phyloP scores from a whole-genome alignment of 2,329 filamentous ascomycete genomes.

The Xylaria sp. region DNA sequence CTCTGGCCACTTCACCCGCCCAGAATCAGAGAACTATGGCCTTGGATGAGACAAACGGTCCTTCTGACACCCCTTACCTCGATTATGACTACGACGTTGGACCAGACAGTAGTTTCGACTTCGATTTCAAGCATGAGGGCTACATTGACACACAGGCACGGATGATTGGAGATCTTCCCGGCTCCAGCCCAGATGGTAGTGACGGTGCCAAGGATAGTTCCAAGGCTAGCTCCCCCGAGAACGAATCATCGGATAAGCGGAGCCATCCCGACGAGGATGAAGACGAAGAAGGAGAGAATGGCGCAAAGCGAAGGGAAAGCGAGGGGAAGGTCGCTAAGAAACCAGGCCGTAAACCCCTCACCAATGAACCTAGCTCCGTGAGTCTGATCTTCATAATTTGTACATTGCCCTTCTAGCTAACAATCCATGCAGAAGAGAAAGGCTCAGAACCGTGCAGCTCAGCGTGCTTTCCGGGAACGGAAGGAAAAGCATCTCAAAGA shows the following conservation, averaged over 20 bases:
- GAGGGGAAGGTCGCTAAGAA: constrained; percentile 92
- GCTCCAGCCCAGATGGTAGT: constrained; percentile 41
- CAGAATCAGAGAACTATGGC: constrained; percentile 48
- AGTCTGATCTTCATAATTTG: constrained; percentile 48
- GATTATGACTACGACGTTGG: constrained; percentile 84
- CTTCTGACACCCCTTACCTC: constrained; percentile 80
- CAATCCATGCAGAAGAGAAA: constrained; percentile 76
- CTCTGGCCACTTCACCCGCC: constrained; percentile 56
- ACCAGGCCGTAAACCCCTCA: constrained; percentile 92
- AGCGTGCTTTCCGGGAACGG: constrained; percentile 90
- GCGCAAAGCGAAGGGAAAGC: constrained; percentile 76
- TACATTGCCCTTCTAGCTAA: constrained; percentile 36
- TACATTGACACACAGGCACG: constrained; percentile 52
- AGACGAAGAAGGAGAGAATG: constrained; percentile 59
- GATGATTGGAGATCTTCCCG: constrained; percentile 79
- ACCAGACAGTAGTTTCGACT: constrained; percentile 75
- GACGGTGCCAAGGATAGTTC: constrained; percentile 40
- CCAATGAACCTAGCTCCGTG: constrained; percentile 94
- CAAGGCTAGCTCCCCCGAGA: constrained; percentile 65
- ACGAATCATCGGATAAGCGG: constrained; percentile 70
- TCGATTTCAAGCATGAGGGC: constrained; percentile 62
- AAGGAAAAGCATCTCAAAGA: constrained; percentile 92
- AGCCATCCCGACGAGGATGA: constrained; percentile 74
- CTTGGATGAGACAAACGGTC: constrained; percentile 53
- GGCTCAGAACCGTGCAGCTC: constrained; percentile 91